Percentiles rank a stretch among this genome's conserved stretches.
Evolutionary conservation across 495 filamentous ascomycete species (phyloP).

Genomic region (Chaetomidium leptoderma): DNA sequence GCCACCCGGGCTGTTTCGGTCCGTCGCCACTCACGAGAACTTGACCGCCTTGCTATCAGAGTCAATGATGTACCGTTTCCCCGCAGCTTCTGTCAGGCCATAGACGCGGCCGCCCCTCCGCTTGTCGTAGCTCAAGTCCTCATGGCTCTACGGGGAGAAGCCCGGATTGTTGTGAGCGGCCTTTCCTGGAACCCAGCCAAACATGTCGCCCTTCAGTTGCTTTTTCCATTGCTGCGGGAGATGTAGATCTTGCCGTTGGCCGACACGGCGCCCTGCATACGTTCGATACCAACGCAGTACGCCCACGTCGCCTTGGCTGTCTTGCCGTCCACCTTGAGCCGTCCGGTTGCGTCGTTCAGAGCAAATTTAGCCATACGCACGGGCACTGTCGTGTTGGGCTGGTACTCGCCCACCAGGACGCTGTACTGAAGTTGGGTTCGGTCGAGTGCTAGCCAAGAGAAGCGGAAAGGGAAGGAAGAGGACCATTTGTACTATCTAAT

Average conservation of each 20-base stretch:
- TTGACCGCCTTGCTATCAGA: background rate
- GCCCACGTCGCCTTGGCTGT: constrained; percentile 17
- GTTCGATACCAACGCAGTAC: constrained; percentile 19
- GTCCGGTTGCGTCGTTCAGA: constrained; percentile 13
- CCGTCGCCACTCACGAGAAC: constrained; percentile 6
- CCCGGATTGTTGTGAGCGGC: background rate
- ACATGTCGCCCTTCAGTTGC: constrained; percentile 17
- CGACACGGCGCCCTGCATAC: constrained; percentile 21
- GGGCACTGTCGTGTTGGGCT: background rate
- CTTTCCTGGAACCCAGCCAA: constrained; percentile 17
- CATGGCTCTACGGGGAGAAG: constrained; percentile 6
- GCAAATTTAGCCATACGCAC: constrained; percentile 15
- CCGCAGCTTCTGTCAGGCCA: constrained; percentile 6
- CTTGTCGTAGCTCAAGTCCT: constrained; percentile 19
- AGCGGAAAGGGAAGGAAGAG: constrained; percentile 13
- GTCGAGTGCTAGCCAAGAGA: constrained; percentile 19
- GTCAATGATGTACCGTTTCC: constrained; percentile 11
- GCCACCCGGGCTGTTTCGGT: too few relatives aligned
- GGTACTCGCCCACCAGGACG: constrained; percentile 20
- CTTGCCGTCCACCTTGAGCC: constrained; percentile 13
- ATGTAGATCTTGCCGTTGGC: constrained; percentile 22
- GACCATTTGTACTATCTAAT: constrained; percentile 21
- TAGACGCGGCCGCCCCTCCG: constrained; percentile 12
- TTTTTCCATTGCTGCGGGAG: constrained; percentile 18
- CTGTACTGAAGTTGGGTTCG: constrained; percentile 9